phyloP scores from a whole-genome alignment of 768 basidiomycete species.

The Russula lepida region DNA sequence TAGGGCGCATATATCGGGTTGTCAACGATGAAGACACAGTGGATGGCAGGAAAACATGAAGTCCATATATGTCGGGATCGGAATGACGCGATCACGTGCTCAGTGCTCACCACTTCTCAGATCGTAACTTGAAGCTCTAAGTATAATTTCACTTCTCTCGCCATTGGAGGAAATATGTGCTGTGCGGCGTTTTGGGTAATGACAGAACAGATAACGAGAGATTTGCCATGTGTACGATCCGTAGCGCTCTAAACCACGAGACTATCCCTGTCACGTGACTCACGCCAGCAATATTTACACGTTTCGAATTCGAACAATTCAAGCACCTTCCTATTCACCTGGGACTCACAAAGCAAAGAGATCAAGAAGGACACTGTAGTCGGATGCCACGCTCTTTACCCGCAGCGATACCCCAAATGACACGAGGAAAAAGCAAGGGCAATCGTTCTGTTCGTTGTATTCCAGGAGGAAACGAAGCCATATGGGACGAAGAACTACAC shows the following conservation, averaged over 20 bases:
- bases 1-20: conserved; percentile 9
- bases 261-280: neutral
- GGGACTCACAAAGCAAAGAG: conserved; percentile 1
- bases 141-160: neutral
- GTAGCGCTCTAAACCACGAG: neutral
- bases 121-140: neutral
- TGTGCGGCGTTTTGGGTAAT: neutral
- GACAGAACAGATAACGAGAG: neutral
- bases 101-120: neutral
- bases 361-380: neutral
- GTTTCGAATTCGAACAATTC: neutral
- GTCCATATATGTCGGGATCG: neutral
- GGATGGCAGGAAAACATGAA: neutral
- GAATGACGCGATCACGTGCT: neutral
- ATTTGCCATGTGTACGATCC: neutral
- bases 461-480: conserved; percentile 20
- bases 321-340: neutral
- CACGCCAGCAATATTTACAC: neutral
- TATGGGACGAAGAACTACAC: conserved; percentile 21
- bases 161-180: neutral
- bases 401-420: conserved; percentile 5
- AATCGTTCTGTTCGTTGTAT: conserved; percentile 20
- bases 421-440: conserved; percentile 16
- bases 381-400: conserved; percentile 13
- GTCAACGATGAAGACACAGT: neutral